Base-by-base conservation (phyloP, 768 basidiomycete species). In the Paxillus involutus region DNA sequence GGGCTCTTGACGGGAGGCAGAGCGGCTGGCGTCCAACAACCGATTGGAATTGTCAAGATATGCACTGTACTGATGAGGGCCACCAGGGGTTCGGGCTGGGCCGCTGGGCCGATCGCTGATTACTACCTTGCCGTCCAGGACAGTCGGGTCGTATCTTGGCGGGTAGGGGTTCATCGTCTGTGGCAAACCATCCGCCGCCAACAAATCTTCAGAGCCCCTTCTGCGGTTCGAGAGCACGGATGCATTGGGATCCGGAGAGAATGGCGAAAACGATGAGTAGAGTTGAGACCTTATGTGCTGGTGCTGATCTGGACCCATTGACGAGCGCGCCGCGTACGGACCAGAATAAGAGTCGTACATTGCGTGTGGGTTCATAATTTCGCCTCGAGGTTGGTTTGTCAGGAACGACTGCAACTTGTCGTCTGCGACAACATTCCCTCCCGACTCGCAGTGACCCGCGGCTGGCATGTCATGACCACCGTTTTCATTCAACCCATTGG, bases 201-300 rank as follows among this genome's bases (percentile, higher is more conserved):
- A 63, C 44, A 67, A 67, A 36, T 66, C 65, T 39, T 59, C 68
- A 30, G 70, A 72, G 49, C 73, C 76, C 55, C 73, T 75, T 41
- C 68, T 65, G 66, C 59, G 61, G 53, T 56, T 68, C 56, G 42
- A 66, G 67, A 55, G 77, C 73, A 4, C 64, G 61, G 73, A 73
- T 19, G 75, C 63, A 58, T 81, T 85, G 9, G 86, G 83, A 60
- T 91, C 89, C 9, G 89, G 89, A 1, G 89, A 91, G 71, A 91
- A 91, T 3, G 89, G 89, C 7, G 88, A 86, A 67, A 91, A 91
- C 53, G 68, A 61, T 8, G 60, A 61, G 26, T 55, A 57, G 26
- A 55, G 49, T 40, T 60, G 63, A 24, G 64, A 54, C 46, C 63
- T 59, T 39, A 53, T 26, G 10, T 56, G 68, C 7, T 58, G 61